phyloP scores from a whole-genome alignment of 768 basidiomycete genomes.

The Cyathus striatus region DNA sequence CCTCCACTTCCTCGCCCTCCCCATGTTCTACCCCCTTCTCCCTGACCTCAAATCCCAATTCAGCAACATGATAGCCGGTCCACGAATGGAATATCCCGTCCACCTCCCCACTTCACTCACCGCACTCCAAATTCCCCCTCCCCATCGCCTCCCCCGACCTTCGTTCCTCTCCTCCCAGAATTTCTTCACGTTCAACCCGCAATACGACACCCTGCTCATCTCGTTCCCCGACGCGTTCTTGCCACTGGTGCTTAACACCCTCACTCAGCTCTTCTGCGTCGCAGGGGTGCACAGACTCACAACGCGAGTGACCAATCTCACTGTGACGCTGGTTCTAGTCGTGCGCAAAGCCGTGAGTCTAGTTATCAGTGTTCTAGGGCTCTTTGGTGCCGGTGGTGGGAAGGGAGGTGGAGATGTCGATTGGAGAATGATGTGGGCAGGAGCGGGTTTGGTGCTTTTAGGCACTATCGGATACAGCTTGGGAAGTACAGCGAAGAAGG shows the following conservation, averaged over 20 bases:
- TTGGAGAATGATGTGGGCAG: constrained; percentile 56
- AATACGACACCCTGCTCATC: constrained; percentile 16
- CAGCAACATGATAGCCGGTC: constrained; percentile 31
- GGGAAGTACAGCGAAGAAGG: constrained; percentile 18
- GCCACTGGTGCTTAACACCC: constrained; percentile 68
- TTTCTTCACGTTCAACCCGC: constrained; percentile 13
- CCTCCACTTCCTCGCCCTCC: constrained; percentile 75
- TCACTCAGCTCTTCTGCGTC: constrained; percentile 82
- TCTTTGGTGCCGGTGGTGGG: constrained; percentile 12
- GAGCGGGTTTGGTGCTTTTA: constrained; percentile 61
- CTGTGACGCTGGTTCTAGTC: constrained; percentile 75
- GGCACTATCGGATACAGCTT: constrained; percentile 71
- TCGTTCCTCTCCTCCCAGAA: constrained; percentile 10
- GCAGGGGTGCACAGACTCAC: constrained; percentile 86
- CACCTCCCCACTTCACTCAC: constrained; percentile 15
- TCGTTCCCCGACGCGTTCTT: constrained; percentile 57
- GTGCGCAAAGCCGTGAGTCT: constrained; percentile 79
- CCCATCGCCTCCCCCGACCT: constrained; percentile 19
- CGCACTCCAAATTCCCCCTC: constrained; percentile 30
- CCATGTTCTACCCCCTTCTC: constrained; percentile 65
- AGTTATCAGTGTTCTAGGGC: constrained; percentile 59
- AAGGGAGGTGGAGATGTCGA: constrained; percentile 19
- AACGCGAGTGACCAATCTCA: constrained; percentile 65
- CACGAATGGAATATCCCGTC: constrained; percentile 22
- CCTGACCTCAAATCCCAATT: constrained; percentile 47